Evolutionary conservation across 2,329 filamentous ascomycete species (phyloP).

Genomic region (Beauveria bassiana): DNA sequence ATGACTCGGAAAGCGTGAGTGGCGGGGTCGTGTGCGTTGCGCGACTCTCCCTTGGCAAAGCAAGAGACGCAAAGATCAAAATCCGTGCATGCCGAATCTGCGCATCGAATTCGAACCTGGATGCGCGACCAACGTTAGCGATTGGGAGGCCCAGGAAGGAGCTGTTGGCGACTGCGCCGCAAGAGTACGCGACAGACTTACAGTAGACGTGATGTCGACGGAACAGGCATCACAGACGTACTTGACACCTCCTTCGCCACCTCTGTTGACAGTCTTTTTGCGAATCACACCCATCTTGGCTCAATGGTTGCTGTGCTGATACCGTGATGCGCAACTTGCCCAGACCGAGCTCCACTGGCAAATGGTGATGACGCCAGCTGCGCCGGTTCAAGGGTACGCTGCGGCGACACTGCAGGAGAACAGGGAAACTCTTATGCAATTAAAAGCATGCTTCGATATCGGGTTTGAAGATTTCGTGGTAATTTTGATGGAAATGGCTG

Average conservation of each 20-base stretch:
- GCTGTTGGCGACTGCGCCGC: neutral
- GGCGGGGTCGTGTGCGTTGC: constrained; percentile 76
- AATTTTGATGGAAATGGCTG: constrained; percentile 6
- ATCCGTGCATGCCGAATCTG: constrained; percentile 73
- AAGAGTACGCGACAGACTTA: constrained; percentile 38
- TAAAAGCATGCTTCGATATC: constrained; percentile 3
- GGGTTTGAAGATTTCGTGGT: neutral
- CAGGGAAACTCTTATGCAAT: neutral
- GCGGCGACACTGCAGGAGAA: neutral
- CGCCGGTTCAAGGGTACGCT: neutral
- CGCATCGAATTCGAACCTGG: constrained; percentile 91
- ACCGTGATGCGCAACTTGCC: neutral
- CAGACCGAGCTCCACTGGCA: neutral
- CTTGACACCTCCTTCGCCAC: constrained; percentile 82
- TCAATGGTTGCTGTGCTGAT: neutral
- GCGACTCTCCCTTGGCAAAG: constrained; percentile 74
- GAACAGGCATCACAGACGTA: constrained; percentile 98
- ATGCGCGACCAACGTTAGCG: constrained; percentile 14
- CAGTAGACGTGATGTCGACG: constrained; percentile 92
- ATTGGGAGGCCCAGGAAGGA: neutral
- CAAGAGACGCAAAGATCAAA: constrained; percentile 97
- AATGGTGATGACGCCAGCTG: constrained; percentile 9
- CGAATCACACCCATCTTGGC: constrained; percentile 80
- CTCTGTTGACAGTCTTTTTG: constrained; percentile 83
- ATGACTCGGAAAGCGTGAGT: constrained; percentile 90